Base-by-base conservation (phyloP, 2,329 filamentous ascomycete genomes). In the Tolypocladium cylindrosporum region DNA sequence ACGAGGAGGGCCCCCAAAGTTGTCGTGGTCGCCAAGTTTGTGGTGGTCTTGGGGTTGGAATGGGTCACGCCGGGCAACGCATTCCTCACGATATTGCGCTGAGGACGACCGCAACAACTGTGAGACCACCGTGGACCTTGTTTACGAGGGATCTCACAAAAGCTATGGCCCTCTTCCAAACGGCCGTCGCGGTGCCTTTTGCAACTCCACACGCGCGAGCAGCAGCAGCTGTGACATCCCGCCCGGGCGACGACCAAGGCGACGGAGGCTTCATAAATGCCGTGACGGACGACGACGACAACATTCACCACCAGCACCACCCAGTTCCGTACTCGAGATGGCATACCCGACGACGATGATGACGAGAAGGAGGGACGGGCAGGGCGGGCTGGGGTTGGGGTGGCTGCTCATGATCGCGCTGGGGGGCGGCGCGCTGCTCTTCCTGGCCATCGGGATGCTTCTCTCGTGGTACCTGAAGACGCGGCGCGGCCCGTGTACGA, bases 401-500 rank as follows among this genome's bases (percentile, higher is more conserved):
- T 72, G 70, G 67, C 61, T 77, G 19, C 68, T 81, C 40, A 72
- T 72, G 57, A 77, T 83, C 57, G 75, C 75, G 14, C 61, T 84
- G 34, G 74, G 74, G 39, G 78, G 78, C n/a, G 75, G 76, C 19
- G 63, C 77, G 2, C 56, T 80, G 8, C 59, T 82, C 16, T 78
- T 79, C 64, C 67, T 73, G 2, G 67, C 63, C 9, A 58, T 80
- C 8, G 77, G 75, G 0, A 67, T 77, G 34, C 58, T 80, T 31
- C 72, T 79, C 52, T 64, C 77, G 7, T 75, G 74, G 68, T 61
- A 65, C 27, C 60, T 74, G 58, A 68, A 67, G 60, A 57, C 58
- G 31, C 66, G 65, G 2, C 60, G 57, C 9, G 40, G 40, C 42
- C 62, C 40, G n/a, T 60, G 56, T 27, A 61, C 63, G 41, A 67